Percentiles rank a stretch among this genome's conserved stretches.
These are phyloP conservation scores for Phytopythium boreale DNA, from an alignment of 352 stramenopile genomes.

Conservation along the genomic window DNA sequence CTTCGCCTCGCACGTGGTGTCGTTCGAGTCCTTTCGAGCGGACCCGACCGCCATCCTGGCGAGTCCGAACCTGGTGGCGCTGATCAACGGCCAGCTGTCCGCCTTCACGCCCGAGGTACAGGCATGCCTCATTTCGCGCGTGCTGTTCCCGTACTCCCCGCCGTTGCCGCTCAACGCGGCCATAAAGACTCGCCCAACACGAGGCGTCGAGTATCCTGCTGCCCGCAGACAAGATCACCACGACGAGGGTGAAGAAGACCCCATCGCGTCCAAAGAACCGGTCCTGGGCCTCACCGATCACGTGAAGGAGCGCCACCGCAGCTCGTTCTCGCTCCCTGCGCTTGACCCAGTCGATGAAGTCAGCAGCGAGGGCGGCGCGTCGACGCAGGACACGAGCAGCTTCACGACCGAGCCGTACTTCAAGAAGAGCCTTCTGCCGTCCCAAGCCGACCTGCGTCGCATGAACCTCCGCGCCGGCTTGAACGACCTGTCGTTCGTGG, in stretches of 20 bases:
- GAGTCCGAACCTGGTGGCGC: conserved; percentile 55
- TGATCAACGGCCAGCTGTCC: conserved; percentile 58
- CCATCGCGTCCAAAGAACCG: neutral
- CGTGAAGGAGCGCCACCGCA: neutral
- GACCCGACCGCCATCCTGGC: conserved; percentile 38
- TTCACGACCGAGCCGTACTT: conserved; percentile 35
- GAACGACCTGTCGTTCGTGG: conserved; percentile 75
- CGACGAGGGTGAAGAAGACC: neutral
- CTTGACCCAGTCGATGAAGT: conserved; percentile 24
- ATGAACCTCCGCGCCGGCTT: conserved; percentile 59
- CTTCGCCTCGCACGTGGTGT: conserved; percentile 67
- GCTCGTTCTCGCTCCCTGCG: conserved; percentile 1
- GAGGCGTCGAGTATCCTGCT: neutral
- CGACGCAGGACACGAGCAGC: conserved; percentile 39
- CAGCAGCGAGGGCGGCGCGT: conserved; percentile 25
- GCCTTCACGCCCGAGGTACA: conserved; percentile 59
- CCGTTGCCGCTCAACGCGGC: conserved; percentile 16
- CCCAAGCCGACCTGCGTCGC: conserved; percentile 46
- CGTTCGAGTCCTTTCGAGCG: conserved; percentile 56
- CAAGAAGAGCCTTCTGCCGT: conserved; percentile 60
- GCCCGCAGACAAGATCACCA: neutral
- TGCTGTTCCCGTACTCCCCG: conserved; percentile 65
- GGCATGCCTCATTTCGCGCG: conserved; percentile 54
- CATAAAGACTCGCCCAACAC: neutral
- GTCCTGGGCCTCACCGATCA: neutral